Conservation (phyloP, 495 filamentous ascomycete genomes). For the Trichoderma reesei region DNA sequence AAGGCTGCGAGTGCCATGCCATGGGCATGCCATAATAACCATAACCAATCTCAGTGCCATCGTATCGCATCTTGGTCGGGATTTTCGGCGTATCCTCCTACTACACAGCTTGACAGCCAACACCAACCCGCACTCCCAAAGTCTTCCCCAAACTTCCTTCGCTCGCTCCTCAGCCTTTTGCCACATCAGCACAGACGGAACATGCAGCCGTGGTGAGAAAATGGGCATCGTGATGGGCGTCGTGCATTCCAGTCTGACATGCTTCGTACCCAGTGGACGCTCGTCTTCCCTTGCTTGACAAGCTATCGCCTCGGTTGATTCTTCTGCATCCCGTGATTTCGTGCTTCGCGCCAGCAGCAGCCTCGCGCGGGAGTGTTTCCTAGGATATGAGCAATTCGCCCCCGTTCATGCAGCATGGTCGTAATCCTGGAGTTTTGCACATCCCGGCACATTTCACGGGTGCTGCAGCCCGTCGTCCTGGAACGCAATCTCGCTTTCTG, state of each 20-base stretch:
- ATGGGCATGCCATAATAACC: no score
- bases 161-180: background rate
- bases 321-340: background rate
- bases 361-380: background rate
- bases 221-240: background rate
- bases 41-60: no score
- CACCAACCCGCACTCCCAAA: background rate
- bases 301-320: background rate
- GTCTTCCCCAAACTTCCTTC: background rate
- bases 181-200: background rate
- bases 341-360: background rate
- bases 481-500: constrained; percentile 2
- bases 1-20: background rate
- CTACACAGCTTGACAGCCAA: no score
- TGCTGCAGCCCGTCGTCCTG: background rate
- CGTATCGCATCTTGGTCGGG: background rate
- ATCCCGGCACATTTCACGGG: background rate
- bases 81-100: background rate
- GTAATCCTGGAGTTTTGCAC: background rate
- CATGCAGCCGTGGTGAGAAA: background rate
- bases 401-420: background rate
- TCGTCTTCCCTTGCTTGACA: background rate
- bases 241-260: background rate
- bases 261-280: background rate
- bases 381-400: background rate